Evolutionary conservation across 73 alveolate species (phyloP), one percentile per base, ranked within the genome.

Genomic region (Paramecium octaurelia): DNA sequence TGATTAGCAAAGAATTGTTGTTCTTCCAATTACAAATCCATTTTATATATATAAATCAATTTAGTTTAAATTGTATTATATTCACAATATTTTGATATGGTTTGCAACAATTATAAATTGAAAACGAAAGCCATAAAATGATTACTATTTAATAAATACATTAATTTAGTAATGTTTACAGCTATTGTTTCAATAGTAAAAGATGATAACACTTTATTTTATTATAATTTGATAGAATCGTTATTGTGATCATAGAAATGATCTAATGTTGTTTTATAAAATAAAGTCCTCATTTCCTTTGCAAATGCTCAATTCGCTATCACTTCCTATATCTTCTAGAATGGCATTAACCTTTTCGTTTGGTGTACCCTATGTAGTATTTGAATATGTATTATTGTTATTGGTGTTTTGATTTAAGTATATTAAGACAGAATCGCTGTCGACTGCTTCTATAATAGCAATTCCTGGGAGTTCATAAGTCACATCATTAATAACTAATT

Each of bases 251-350:
- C 84, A 64, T 34, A 64, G 9, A 34, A 23, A 64, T 27, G 84
- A 64, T 27, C 84, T 64, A 64, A 64, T 64, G 12, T 64, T 64
- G 46, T 64, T 64, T 64, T 64, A 34, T 8, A 64, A 31, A 27
- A 64, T 31, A 34, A 64, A 64, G 14, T 64, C 84, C 27, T 64
- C 84, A 64, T 34, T 64, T 31, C 84, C 84, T 64, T 27, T 64
- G n/a, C 50, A 64, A 64, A 64, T 64, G 27, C 84, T 64, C 84
- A 12, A 64, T 64, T 64, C 84, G 27, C 84, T 64, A 64, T 64
- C 84, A 64, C 84, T 64, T 64, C 84, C 84, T 12, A 64, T 64
- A 31, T 64, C 20, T 20, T 64, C 42, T 23, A 27, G 6, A 24
- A 27, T 64, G 31, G 69, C 11, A 54, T 34, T 64, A 1, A 9